Conservation (phyloP, 2,329 filamentous ascomycete genomes). For the Colletotrichum orbiculare region DNA sequence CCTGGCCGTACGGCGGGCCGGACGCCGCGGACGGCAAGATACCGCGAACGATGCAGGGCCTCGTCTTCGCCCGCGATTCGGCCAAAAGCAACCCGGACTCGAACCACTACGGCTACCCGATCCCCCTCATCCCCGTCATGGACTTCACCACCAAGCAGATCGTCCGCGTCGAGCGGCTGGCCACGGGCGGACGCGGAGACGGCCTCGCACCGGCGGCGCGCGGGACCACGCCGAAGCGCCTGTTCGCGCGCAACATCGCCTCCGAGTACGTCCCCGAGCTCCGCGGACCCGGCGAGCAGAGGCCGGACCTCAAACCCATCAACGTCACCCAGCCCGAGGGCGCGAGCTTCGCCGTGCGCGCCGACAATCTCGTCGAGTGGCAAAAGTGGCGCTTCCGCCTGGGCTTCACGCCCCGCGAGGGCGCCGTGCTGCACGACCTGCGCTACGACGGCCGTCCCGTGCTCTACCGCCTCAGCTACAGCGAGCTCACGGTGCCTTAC, state of each 20-base stretch:
- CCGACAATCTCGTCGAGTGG: slow-evolving; percentile 65
- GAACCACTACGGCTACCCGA: slow-evolving; percentile 71
- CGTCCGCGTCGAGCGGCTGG: slow-evolving; percentile 67
- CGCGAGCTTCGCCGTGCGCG: slow-evolving; percentile 69
- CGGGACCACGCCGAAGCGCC: slow-evolving; percentile 53
- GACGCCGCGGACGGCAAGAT: slow-evolving; percentile 50
- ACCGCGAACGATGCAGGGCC: slow-evolving; percentile 60
- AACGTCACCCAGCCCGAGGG: slow-evolving; percentile 78
- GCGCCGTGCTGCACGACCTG: slow-evolving; percentile 76
- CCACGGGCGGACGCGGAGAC: slow-evolving; percentile 59
- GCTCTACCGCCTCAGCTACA: slow-evolving; percentile 73
- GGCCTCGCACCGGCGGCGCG: slow-evolving; percentile 50
- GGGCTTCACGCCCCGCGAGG: slow-evolving; percentile 76
- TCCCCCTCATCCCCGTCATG: slow-evolving; percentile 70
- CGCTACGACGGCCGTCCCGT: slow-evolving; percentile 73
- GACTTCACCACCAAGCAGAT: slow-evolving; percentile 66
- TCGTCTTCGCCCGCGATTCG: slow-evolving; percentile 59
- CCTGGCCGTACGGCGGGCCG: slow-evolving; percentile 73
- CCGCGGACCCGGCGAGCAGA: slow-evolving; percentile 53
- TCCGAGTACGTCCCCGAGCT: slow-evolving; percentile 64
- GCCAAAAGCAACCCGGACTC: slow-evolving; percentile 61
- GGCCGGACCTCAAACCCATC: slow-evolving; percentile 73
- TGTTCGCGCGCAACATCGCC: slow-evolving; percentile 53
- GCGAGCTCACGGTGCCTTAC: slow-evolving; percentile 78
- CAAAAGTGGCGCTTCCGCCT: slow-evolving; percentile 78